Percentiles rank a stretch among this genome's conserved stretches.
Evolutionary conservation across 2,329 filamentous ascomycete genomes (phyloP).

Genomic region (Aureobasidium mangrovei): DNA sequence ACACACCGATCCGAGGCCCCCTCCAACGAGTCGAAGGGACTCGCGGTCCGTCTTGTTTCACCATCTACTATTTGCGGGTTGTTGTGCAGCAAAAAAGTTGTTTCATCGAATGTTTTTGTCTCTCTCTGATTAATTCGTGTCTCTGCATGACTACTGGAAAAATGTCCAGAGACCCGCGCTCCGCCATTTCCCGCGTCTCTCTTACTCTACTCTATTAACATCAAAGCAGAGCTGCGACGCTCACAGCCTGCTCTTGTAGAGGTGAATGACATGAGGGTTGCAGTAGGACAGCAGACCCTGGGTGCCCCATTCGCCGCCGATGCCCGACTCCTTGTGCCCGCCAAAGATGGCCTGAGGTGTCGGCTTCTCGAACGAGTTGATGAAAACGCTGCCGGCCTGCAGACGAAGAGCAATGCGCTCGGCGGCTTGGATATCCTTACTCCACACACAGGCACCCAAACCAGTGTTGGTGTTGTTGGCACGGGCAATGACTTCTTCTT

Average conservation of each 20-base stretch:
- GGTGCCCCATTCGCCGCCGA: conserved; percentile 58
- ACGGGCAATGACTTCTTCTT: conserved; percentile 39
- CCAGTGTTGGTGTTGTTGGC: conserved; percentile 44
- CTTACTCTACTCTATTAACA: background rate
- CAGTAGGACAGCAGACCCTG: conserved; percentile 38
- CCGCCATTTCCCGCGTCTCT: too few species aligned
- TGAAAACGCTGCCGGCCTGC: conserved; percentile 47
- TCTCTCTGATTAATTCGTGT: background rate
- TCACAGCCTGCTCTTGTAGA: conserved; percentile 33
- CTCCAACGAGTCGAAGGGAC: too few species aligned
- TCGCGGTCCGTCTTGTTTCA: background rate
- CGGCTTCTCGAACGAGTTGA: conserved; percentile 44
- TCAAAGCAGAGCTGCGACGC: background rate
- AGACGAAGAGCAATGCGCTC: conserved; percentile 39
- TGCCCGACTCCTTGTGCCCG: conserved; percentile 68
- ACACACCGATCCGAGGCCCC: background rate
- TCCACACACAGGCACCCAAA: conserved; percentile 47
- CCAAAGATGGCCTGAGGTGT: conserved; percentile 42
- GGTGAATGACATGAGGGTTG: conserved; percentile 40
- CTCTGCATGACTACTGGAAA: background rate
- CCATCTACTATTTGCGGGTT: background rate
- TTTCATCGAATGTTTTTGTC: background rate
- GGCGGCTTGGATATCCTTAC: conserved; percentile 41
- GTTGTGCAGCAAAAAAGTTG: too few species aligned
- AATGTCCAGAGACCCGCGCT: too few species aligned